Evolutionary conservation across 331 rosid genomes (phyloP).

Genomic region (Cucumis variabilis): DNA sequence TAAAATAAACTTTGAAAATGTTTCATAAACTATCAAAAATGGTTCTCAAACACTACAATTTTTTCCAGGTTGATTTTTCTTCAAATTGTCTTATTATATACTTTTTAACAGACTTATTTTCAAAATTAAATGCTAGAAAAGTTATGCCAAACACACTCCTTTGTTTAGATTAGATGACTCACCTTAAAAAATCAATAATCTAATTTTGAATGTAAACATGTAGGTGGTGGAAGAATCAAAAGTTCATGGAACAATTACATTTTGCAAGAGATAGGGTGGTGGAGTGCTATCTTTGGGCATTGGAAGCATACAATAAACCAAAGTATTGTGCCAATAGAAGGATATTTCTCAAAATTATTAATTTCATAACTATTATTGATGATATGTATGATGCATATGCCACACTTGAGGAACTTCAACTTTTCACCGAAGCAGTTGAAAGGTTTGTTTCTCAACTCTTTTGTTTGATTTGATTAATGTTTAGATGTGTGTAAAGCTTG

Average conservation of each 20-base stretch:
- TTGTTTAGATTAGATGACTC: too few relatives aligned
- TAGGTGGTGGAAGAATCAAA: slow-evolving; percentile 3
- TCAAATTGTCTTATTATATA: too few relatives aligned
- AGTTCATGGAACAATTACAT: slow-evolving; percentile 32
- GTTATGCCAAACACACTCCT: too few relatives aligned
- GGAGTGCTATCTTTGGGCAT: slow-evolving; percentile 43
- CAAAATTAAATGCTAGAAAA: too few relatives aligned
- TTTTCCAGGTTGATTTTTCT: too few relatives aligned
- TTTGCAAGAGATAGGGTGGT: slow-evolving; percentile 50
- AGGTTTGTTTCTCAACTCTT: background rate
- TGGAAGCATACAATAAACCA: slow-evolving; percentile 35
- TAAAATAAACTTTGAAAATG: too few relatives aligned
- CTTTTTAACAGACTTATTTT: too few relatives aligned
- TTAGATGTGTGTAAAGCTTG: too few relatives aligned
- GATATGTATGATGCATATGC: slow-evolving; percentile 36
- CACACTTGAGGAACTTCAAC: background rate
- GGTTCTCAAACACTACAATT: too few relatives aligned
- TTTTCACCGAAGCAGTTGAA: background rate
- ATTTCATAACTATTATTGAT: slow-evolving; percentile 37
- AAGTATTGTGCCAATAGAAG: slow-evolving; percentile 29
- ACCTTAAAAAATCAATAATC: too few relatives aligned
- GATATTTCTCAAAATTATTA: slow-evolving; percentile 30
- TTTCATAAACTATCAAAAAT: too few relatives aligned
- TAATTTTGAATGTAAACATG: background rate
- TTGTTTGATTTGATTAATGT: too few relatives aligned